Conservation (phyloP, 768 basidiomycete genomes). For the Punctularia strigosozonata region DNA sequence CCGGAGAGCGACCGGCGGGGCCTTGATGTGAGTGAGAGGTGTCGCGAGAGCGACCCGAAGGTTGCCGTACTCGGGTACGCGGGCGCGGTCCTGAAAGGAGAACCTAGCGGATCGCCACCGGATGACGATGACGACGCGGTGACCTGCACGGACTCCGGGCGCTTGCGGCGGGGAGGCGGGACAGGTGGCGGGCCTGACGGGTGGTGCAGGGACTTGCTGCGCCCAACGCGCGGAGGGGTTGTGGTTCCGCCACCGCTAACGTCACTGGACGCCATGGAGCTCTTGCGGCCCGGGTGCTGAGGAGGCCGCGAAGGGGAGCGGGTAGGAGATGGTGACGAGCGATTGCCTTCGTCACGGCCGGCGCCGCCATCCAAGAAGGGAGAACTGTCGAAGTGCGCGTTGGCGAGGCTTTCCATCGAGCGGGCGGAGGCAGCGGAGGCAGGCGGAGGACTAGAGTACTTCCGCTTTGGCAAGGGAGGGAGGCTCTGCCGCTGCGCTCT, state of each 20-base stretch:
- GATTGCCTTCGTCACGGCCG: too few species aligned
- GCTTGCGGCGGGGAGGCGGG: constrained; percentile 35
- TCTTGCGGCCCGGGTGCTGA: constrained; percentile 46
- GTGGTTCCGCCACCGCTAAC: too few species aligned
- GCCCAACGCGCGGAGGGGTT: constrained; percentile 28
- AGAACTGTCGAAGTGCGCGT: too few species aligned
- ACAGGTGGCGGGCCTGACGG: constrained; percentile 23
- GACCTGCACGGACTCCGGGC: constrained; percentile 58
- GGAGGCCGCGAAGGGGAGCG: too few species aligned
- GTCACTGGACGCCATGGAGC: too few species aligned
- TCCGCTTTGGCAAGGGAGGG: constrained; percentile 26
- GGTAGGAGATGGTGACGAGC: too few species aligned
- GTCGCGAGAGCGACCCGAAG: constrained; percentile 22
- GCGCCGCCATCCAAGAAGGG: too few species aligned
- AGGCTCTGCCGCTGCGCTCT: constrained; percentile 10
- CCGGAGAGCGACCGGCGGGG: constrained; percentile 5
- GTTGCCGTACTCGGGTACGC: not conserved
- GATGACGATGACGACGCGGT: constrained; percentile 7
- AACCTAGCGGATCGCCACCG: constrained; percentile 1
- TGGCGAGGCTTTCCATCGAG: constrained; percentile 32
- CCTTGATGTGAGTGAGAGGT: constrained; percentile 23
- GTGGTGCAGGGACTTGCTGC: constrained; percentile 47
- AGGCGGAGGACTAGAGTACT: constrained; percentile 19
- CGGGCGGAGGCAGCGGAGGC: constrained; percentile 20
- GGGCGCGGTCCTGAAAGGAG: not conserved